These are phyloP conservation scores for Neofusicoccum parvum DNA, from an alignment of 2,329 filamentous ascomycete species.

Conservation along the genomic window DNA sequence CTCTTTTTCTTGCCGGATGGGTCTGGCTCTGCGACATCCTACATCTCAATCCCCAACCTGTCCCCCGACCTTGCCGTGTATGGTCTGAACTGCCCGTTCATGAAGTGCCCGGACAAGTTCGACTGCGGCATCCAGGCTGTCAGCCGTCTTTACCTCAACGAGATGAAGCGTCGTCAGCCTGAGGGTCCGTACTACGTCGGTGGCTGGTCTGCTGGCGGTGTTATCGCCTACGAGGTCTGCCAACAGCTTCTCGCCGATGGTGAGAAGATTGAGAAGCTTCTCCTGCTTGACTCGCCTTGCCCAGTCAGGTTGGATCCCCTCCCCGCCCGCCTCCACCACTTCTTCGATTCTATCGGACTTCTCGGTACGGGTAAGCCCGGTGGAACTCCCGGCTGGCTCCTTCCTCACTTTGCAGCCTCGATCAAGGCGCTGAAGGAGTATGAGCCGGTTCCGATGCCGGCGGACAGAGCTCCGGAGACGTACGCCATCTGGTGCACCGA, in stretches of 20 bases:
- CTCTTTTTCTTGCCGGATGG: constrained; percentile 56
- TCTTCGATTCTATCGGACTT: constrained; percentile 72
- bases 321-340: constrained; percentile 63
- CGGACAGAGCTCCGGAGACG: constrained; percentile 61
- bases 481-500: constrained; percentile 73
- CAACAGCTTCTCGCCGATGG: constrained; percentile 51
- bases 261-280: constrained; percentile 53
- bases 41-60: constrained; percentile 61
- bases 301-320: constrained; percentile 55
- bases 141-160: constrained; percentile 65
- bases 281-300: constrained; percentile 57
- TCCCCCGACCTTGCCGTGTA: constrained; percentile 54
- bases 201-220: constrained; percentile 59
- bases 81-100: constrained; percentile 69
- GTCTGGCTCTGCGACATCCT: constrained; percentile 67
- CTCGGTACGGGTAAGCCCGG: constrained; percentile 62
- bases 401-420: constrained; percentile 71
- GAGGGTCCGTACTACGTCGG: constrained; percentile 60
- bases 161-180: constrained; percentile 72
- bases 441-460: constrained; percentile 64
- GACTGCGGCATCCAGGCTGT: constrained; percentile 67
- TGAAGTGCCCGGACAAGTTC: constrained; percentile 68
- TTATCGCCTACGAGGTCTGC: constrained; percentile 56
- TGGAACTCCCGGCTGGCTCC: constrained; percentile 71
- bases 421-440: constrained; percentile 71